phyloP scores from a whole-genome alignment of 257 asterid species.

The Eucommia ulmoides region DNA sequence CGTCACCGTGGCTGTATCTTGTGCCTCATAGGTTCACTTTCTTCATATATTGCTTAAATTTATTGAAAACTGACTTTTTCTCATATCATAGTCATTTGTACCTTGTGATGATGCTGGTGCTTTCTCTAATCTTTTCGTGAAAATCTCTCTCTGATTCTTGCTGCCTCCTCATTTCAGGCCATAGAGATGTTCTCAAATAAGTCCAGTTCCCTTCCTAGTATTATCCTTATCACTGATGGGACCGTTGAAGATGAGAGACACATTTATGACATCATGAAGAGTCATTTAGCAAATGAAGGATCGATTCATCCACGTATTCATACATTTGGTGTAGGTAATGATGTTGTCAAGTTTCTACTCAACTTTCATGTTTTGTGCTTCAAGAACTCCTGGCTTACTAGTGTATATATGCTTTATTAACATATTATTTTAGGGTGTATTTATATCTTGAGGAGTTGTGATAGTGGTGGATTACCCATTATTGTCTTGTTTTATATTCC shows the following conservation, averaged over 20 bases:
- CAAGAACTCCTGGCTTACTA: too few relatives aligned
- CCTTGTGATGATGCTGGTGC: background rate
- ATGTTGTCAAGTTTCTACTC: background rate
- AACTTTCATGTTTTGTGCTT: too few relatives aligned
- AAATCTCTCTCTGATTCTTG: background rate
- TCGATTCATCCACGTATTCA: conserved; percentile 51
- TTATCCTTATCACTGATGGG: conserved; percentile 85
- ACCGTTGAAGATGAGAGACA: conserved; percentile 79
- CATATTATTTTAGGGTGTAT: too few relatives aligned
- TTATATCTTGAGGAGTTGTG: too few relatives aligned
- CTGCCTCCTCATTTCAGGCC: conserved; percentile 47
- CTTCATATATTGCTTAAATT: background rate
- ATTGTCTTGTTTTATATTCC: too few relatives aligned
- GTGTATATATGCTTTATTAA: too few relatives aligned
- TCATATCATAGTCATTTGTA: background rate
- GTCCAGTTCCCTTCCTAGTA: conserved; percentile 40
- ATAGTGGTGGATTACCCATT: too few relatives aligned
- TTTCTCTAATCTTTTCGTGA: background rate
- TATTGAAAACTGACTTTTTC: background rate
- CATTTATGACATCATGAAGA: conserved; percentile 55
- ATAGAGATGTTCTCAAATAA: conserved; percentile 49
- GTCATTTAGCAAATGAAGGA: conserved; percentile 28
- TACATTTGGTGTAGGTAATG: conserved; percentile 80
- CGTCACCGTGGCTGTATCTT: too few relatives aligned
- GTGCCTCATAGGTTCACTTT: too few relatives aligned